Base-by-base conservation (phyloP, 805 yeast species). In the Martiniozyma abietophila region DNA sequence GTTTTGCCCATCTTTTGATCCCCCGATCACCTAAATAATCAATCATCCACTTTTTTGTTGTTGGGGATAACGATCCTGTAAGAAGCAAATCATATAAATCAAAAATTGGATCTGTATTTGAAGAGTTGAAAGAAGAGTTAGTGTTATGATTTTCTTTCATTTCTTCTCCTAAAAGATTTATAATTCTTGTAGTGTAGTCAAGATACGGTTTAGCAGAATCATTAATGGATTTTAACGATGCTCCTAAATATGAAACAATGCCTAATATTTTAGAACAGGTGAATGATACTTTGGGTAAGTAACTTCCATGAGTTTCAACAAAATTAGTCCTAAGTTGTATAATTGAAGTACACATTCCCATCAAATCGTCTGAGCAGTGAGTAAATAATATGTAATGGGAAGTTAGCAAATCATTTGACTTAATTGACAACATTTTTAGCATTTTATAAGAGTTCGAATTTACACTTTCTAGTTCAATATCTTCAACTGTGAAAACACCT, bases 21-120 rank as follows among this genome's bases (percentile, higher is more conserved):
- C 82, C 82, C 41, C 80, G 59, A 41, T 78, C 85, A 0, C 83
- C 86, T 22, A 80, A 58, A 31, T 75, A 72, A 44, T 77, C 76
- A 16, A 71, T 64, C 48, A 81, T 58, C 75, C 76, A 80, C 36
- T 72, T 75, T 39, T 64, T 66, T 2, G 73, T 56, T 1, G 62
- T 53, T 10, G 58, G 62, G 1, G 74, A 64, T 38, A 76, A 60
- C 33, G 70, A 58, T 2, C 80, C 80, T 0, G 81, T 71, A 4
- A 75, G 47, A 2, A 75, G 50, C 16, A 71, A 45, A 32, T 69
- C 71, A 36, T 65, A 64, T 6, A 75, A 48, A 39, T 62, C 64
- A 32, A 63, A 59, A 2, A 58, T 47, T 8, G 68, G 48, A 44
- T 58, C 52, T 39, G 38, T 18, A 42, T 40, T 12, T 34, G 28